Percentiles rank a stretch among this genome's conserved stretches.
Evolutionary conservation across 2,329 filamentous ascomycete species (phyloP).

Genomic region (Curvularia spicifera): DNA sequence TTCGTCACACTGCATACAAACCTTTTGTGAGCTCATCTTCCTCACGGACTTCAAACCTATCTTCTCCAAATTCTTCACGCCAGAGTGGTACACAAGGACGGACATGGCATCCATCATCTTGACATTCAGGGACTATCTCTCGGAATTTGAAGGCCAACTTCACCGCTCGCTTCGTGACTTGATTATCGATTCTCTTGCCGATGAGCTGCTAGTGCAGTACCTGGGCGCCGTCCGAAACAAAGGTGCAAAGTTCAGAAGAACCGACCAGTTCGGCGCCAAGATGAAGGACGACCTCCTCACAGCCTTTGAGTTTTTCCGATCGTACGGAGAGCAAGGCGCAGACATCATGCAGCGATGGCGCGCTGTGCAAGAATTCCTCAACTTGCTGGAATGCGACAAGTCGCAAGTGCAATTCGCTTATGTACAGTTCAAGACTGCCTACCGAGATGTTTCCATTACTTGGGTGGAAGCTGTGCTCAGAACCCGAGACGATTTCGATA

Average conservation of each 20-base stretch:
- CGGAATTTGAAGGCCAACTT: conserved; percentile 82
- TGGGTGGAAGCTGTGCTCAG: conserved; percentile 95
- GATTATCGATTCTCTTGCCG: conserved; percentile 89
- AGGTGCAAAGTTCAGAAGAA: conserved; percentile 83
- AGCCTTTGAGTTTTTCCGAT: conserved; percentile 86
- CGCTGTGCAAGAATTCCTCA: conserved; percentile 82
- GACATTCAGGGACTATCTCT: conserved; percentile 93
- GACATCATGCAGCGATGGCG: conserved; percentile 90
- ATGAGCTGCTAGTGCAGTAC: conserved; percentile 88
- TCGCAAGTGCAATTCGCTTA: conserved; percentile 78
- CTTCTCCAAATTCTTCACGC: conserved; percentile 88
- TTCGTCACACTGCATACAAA: conserved; percentile 87
- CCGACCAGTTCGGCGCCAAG: conserved; percentile 89
- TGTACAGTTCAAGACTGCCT: conserved; percentile 79
- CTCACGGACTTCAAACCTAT: conserved; percentile 84
- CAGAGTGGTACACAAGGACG: conserved; percentile 83
- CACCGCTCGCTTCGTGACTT: conserved; percentile 89
- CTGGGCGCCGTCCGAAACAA: conserved; percentile 86
- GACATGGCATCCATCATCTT: conserved; percentile 93
- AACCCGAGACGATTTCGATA: conserved; percentile 89
- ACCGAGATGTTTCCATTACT: conserved; percentile 92
- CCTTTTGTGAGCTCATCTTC: conserved; percentile 88
- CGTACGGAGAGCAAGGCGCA: conserved; percentile 58
- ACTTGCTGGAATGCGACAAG: conserved; percentile 76
- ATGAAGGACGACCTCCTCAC: conserved; percentile 91